Base-by-base conservation (phyloP, 805 yeast species). In the Yarrowia divulgata region DNA sequence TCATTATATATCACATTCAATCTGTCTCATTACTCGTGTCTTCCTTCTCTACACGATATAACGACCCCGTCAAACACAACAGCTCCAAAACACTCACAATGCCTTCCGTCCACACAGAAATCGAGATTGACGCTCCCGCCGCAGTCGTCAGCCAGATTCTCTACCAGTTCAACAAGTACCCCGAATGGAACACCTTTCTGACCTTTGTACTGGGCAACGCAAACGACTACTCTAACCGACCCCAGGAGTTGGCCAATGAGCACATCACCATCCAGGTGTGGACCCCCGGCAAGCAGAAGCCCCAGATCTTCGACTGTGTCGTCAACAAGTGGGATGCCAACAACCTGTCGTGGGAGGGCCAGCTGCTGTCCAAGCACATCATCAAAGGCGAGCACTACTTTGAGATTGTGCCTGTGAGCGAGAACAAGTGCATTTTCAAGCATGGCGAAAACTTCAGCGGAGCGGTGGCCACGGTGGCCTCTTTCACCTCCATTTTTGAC, bases 301-400 rank as follows among this genome's bases (percentile, higher is more conserved):
- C 68, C 48, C 45, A 37, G 48, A 23, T 48, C 8, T 49, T 63
- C 19, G 68, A 23, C 29, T 48, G 55, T 45, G 32, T 16, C 14
- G 48, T 63, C 39, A 40, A 35, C 39, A 37, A 48, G 18, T 18
- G 45, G 29, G 57, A 48, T 48, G 48, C 55, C 40, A 16, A 48
- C 68, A 49, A 63, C 32, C 48, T 63, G 39, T 34, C 57, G 39
- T 63, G 68, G 68, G 43, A 23, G 14, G 68, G 68, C 10, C 23
- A 19, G 8, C 35, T 63, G 45, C 48, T 63, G 13, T 23, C 39
- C 32, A 49, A 63, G 39, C 48, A 63, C 48, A n/a, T 63, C 43
- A 63, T 63, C 46, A 35, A 48, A 8, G 68, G 68, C 19, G 55
- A 63, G 37, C 68, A 63, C 68, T 63, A 43, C 48, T 63, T 63